phyloP scores from a whole-genome alignment of 2,329 filamentous ascomycete species.

The Xylariaceae sp. region DNA sequence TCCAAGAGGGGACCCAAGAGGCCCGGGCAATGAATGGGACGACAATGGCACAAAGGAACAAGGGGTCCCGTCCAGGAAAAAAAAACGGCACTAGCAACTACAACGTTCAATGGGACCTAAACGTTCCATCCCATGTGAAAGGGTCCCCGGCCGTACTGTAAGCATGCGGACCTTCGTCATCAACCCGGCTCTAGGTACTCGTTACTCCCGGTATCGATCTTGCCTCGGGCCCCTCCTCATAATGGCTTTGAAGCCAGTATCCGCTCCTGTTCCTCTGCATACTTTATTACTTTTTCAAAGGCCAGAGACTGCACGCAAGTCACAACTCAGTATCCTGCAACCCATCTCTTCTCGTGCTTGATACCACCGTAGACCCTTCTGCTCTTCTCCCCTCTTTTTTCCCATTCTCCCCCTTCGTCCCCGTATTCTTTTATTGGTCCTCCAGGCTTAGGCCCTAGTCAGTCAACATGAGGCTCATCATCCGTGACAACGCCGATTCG shows the following conservation, averaged over 20 bases:
- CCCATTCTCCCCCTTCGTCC: slow-evolving; percentile 1
- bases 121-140: slow-evolving; percentile 32
- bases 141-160: slow-evolving; percentile 12
- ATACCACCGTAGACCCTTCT: slow-evolving; percentile 15
- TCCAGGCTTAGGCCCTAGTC: slow-evolving; percentile 21
- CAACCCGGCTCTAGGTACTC: slow-evolving; percentile 5
- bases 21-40: background rate
- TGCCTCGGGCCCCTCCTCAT: slow-evolving; percentile 25
- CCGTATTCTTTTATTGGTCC: slow-evolving; percentile 16
- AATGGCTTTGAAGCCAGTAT: slow-evolving; percentile 20
- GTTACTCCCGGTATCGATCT: slow-evolving; percentile 13
- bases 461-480: slow-evolving; percentile 70
- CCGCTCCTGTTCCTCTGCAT: slow-evolving; percentile 12
- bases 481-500: slow-evolving; percentile 63
- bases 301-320: background rate
- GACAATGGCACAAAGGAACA: background rate
- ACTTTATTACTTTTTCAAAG: slow-evolving; percentile 5
- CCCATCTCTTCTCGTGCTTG: slow-evolving; percentile 9
- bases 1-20: background rate
- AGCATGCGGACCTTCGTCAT: slow-evolving; percentile 20
- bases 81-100: slow-evolving; percentile 21
- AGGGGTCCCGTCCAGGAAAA: background rate
- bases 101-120: slow-evolving; percentile 30
- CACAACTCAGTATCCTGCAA: slow-evolving; percentile 1
- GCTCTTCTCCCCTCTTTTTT: background rate